phyloP scores from a whole-genome alignment of 2,329 filamentous ascomycete species.

The Grosmannia penicillata region DNA sequence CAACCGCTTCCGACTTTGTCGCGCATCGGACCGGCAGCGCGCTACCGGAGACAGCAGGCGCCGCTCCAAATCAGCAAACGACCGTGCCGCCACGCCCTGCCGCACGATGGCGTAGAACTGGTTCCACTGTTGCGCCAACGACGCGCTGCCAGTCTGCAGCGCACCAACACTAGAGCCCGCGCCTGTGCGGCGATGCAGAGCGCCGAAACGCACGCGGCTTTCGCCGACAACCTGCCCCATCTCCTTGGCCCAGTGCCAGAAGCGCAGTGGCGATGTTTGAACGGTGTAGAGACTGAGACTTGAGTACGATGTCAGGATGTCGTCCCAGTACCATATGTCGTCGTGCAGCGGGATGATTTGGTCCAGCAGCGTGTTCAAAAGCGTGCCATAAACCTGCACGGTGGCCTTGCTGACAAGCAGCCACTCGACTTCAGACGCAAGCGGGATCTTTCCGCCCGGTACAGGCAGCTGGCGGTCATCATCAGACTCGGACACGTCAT shows the following conservation, averaged over 20 bases:
- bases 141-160: constrained; percentile 11
- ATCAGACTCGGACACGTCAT: not conserved
- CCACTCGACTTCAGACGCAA: constrained; percentile 78
- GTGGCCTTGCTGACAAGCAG: constrained; percentile 80
- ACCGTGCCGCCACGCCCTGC: constrained; percentile 59
- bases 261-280: constrained; percentile 65
- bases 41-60: constrained; percentile 67
- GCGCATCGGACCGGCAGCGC: constrained; percentile 57
- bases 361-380: constrained; percentile 63
- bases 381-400: constrained; percentile 73
- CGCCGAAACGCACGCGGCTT: constrained; percentile 30
- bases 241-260: constrained; percentile 49
- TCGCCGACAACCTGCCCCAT: constrained; percentile 52
- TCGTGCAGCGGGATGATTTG: constrained; percentile 73
- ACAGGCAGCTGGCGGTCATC: not conserved
- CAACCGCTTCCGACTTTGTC: constrained; percentile 56
- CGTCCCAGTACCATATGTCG: constrained; percentile 93
- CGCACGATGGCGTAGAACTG: constrained; percentile 71
- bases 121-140: constrained; percentile 39
- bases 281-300: constrained; percentile 72
- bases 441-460: constrained; percentile 24
- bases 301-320: constrained; percentile 62
- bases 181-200: constrained; percentile 5
- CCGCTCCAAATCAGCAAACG: constrained; percentile 54
- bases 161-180: constrained; percentile 8